Conservation (phyloP, 176 grass and related monocot species). For the Thalia dealbata region DNA sequence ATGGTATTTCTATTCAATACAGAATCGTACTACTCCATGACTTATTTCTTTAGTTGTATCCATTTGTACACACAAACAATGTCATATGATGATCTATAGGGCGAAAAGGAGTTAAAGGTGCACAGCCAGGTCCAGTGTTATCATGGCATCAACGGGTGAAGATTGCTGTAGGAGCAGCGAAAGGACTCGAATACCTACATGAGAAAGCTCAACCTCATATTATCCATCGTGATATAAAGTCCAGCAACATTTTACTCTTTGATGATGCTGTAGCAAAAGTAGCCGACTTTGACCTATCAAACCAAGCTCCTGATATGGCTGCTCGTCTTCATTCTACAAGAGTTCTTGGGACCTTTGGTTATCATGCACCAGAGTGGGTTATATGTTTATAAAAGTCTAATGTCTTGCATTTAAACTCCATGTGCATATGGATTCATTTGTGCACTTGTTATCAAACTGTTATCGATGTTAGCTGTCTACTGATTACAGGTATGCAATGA, state of each 20-base stretch:
- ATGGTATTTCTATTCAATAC: too few species aligned
- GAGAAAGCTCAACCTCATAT: slow-evolving; percentile 31
- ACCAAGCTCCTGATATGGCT: slow-evolving; percentile 28
- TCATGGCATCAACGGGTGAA: slow-evolving; percentile 26
- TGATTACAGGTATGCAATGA: slow-evolving; percentile 21
- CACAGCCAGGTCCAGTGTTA: slow-evolving; percentile 22
- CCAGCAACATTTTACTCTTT: slow-evolving; percentile 33
- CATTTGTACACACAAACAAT: not conserved
- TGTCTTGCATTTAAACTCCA: not conserved
- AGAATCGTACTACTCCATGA: not conserved
- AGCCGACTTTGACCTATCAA: slow-evolving; percentile 28
- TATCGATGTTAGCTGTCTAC: not conserved
- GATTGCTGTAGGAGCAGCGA: slow-evolving; percentile 28
- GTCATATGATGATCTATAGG: not conserved
- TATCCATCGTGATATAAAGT: slow-evolving; percentile 28
- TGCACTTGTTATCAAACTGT: not conserved
- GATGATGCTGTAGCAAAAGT: slow-evolving; percentile 29
- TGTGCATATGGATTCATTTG: not conserved
- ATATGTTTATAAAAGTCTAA: too few species aligned
- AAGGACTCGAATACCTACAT: slow-evolving; percentile 34
- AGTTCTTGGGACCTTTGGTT: slow-evolving; percentile 30
- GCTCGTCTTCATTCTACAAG: slow-evolving; percentile 30
- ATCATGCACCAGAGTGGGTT: slow-evolving; percentile 32
- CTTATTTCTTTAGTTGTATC: not conserved
- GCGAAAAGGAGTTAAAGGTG: slow-evolving; percentile 27